These are phyloP conservation scores for Fusarium fujikuroi DNA, from an alignment of 2,329 filamentous ascomycete genomes.

Conservation along the genomic window DNA sequence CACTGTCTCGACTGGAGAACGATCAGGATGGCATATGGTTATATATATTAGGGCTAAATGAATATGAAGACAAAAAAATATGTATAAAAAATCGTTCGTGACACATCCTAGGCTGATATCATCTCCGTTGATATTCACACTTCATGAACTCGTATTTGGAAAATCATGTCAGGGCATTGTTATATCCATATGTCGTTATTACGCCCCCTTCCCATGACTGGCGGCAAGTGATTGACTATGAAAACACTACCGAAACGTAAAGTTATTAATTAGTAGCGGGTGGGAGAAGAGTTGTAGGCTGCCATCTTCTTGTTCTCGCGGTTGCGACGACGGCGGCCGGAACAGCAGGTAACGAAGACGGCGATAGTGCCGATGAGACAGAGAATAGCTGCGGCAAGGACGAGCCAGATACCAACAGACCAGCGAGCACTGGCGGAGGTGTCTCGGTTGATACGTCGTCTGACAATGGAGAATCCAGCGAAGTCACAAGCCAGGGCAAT, in stretches of 20 bases:
- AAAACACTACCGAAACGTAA: neutral
- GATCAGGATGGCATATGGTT: neutral
- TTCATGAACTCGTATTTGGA: conserved; percentile 31
- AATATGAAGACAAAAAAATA: conserved; percentile 4
- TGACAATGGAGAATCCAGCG: conserved; percentile 64
- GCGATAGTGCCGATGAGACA: conserved; percentile 65
- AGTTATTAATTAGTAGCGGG: conserved; percentile 21
- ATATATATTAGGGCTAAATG: conserved; percentile 12
- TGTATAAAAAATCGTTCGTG: neutral
- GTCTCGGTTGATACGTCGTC: conserved; percentile 62
- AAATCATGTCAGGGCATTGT: conserved; percentile 2
- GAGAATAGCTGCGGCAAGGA: conserved; percentile 65
- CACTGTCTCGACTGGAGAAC: neutral
- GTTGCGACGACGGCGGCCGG: conserved; percentile 54
- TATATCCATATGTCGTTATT: conserved; percentile 26
- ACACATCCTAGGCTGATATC: conserved; percentile 7
- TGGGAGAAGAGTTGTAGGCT: conserved; percentile 34
- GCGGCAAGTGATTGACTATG: neutral
- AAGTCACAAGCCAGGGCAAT: conserved; percentile 67
- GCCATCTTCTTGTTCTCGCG: conserved; percentile 45
- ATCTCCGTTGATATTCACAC: conserved; percentile 13
- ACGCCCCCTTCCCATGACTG: neutral
- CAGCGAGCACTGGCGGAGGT: conserved; percentile 59
- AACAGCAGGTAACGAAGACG: conserved; percentile 71
- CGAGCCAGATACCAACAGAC: conserved; percentile 67